Base-by-base conservation (phyloP, 1,284 basidiomycete species). In the Cutaneotrichosporon sp. region DNA sequence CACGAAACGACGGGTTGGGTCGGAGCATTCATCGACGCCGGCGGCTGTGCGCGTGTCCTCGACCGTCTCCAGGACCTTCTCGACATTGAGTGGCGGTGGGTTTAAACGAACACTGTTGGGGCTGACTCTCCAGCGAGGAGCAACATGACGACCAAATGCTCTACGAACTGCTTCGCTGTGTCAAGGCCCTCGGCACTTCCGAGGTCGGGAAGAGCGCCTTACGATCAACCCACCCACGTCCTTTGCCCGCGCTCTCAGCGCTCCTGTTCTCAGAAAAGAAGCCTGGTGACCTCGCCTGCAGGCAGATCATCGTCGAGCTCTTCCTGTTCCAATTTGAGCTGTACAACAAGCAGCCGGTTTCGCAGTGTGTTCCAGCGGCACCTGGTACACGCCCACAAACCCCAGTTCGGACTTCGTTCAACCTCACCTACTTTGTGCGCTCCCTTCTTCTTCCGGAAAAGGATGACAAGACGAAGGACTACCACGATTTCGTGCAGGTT, bases 211-310 rank as follows among this genome's bases (percentile, higher is more conserved):
- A 76, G 46, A 56, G 61, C 26, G 90, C 92, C 1, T 80, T 98
- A 3, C 84, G 89, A 11, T 85, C 82, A 57, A 84, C 84, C 22
- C 86, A 86, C 48, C 92, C 93, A 0, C 83, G 84, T 0, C 96
- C 96, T 0, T 97, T 91, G 69, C 78, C 81, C 1, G 86, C 90
- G 54, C 79, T 99, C 9, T 80, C 91, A 12, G 77, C 83, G 3
- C 80, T 98, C 3, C 79, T 98, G 4, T 97, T 90, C 74, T 93
- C 90, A 1, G 93, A 97, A 77, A 97, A 97, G 78, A 93, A 92
- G 69, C 94, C 94, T 0, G 94, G 94, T 35, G 94, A 98, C 49
- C 79, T 97, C 3, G 80, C 84, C 2, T 88, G 89, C 4, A 84
- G 93, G 34, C 90, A 94, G 67, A 81, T 97, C 46, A 90, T 99